Percentiles rank a stretch among this genome's conserved stretches.
Conservation (phyloP, 2,329 filamentous ascomycete genomes). For the Xylariaceae sp. region DNA sequence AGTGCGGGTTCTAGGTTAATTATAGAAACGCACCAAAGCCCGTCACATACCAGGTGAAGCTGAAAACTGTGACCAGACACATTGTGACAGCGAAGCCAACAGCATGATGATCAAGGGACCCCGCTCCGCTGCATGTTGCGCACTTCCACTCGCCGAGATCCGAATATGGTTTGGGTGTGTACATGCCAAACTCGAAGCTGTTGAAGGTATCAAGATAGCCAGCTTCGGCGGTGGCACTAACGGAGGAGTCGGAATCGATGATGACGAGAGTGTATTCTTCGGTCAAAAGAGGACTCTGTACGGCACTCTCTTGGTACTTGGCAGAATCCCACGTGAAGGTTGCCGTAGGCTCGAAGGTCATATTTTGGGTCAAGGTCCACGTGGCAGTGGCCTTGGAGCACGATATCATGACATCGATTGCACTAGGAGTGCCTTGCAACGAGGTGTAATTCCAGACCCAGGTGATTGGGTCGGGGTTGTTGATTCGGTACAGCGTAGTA, state of each 20-base stretch:
- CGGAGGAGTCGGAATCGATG: constrained; percentile 51
- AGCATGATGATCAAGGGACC: constrained; percentile 42
- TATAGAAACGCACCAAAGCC: constrained; percentile 39
- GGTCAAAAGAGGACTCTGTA: constrained; percentile 44
- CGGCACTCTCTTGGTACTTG: constrained; percentile 41
- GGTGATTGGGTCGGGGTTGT: constrained; percentile 47
- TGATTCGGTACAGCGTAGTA: constrained; percentile 55
- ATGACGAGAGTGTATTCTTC: constrained; percentile 59
- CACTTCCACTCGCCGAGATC: constrained; percentile 50
- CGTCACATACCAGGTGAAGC: constrained; percentile 61
- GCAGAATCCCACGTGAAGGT: constrained; percentile 57
- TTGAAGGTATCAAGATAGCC: constrained; percentile 51
- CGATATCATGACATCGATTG: constrained; percentile 55
- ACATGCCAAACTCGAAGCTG: constrained; percentile 55
- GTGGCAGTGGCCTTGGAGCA: constrained; percentile 48
- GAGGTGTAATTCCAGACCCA: constrained; percentile 65
- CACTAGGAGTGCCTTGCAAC: constrained; percentile 52
- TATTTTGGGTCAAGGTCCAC: constrained; percentile 61
- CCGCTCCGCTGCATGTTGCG: constrained; percentile 52
- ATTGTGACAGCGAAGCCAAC: constrained; percentile 49
- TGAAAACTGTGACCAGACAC: constrained; percentile 51
- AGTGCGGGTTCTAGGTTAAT: neutral
- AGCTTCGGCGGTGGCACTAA: constrained; percentile 46
- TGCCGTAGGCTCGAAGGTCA: constrained; percentile 50
- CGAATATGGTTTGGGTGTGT: constrained; percentile 48